Evolutionary conservation across 2,329 filamentous ascomycete genomes (phyloP), one percentile per base, ranked within the genome.

Genomic region (Ophiobolus disseminans): DNA sequence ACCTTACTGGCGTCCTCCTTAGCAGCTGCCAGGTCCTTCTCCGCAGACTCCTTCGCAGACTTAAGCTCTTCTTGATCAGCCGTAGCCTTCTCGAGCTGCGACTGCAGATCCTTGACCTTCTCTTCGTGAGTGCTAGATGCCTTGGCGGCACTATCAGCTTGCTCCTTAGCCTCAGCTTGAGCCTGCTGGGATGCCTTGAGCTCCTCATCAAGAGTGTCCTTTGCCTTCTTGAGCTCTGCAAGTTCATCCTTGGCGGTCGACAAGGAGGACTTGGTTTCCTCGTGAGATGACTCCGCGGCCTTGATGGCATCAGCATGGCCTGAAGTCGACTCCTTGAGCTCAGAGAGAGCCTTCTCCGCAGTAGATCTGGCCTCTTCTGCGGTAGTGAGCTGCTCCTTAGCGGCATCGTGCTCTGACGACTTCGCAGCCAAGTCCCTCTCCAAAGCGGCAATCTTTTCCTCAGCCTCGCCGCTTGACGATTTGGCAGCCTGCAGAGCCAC

Each of bases 401-500:
- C 40, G 14, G 53, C 38, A 34, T 62, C 50, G 3, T 52, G 36
- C 28, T 46, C 43, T 17, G 43, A 20, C 19, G 36, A 32, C 49
- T 62, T 60, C n/a, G 53, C 51, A 3, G 55, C 58, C 23, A 67
- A 53, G 16, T 66, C 57, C 49, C 62, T 58, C 51, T 68, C 55
- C 7, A 72, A 48, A 21, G 68, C 55, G 40, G 58, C 53, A 10
- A 66, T 50, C 52, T 71, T 65, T 22, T 59, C 52, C 17, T 49
- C 57, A 16, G 62, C 50, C 9, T 53, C 57, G 26, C 51, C 54
- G 39, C 54, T 51, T 13, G 62, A 57, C 30, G 54, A 52, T 37
- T 62, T 60, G 14, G 61, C 59, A 30, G 53, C 52, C n/a, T 53
- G 31, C 20, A 62, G 38, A 2, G 62, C 54, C 38, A 63, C 56